Evolutionary conservation across 2,329 filamentous ascomycete genomes (phyloP).

Genomic region (Cladophialophora immunda): DNA sequence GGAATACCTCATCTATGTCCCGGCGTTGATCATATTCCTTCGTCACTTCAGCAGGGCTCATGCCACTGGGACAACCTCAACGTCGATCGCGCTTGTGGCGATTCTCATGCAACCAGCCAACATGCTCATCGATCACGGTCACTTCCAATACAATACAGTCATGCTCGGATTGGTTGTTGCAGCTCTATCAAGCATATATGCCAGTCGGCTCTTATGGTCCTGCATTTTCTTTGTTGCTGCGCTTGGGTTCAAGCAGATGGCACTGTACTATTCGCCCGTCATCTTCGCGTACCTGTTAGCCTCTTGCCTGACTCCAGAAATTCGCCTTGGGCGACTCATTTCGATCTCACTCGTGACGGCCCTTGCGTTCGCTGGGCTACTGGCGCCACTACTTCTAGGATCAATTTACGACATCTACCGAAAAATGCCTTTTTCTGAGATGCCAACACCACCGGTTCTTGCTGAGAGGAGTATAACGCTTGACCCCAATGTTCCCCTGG

Average conservation of each 20-base stretch:
- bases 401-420: slow-evolving; percentile 73
- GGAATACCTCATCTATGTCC: slow-evolving; percentile 89
- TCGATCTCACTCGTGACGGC: slow-evolving; percentile 78
- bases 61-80: slow-evolving; percentile 81
- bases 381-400: slow-evolving; percentile 78
- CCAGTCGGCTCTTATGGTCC: slow-evolving; percentile 84
- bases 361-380: slow-evolving; percentile 75
- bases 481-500: slow-evolving; percentile 73
- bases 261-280: slow-evolving; percentile 92
- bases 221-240: slow-evolving; percentile 93
- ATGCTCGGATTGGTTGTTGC: slow-evolving; percentile 93
- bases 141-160: slow-evolving; percentile 98
- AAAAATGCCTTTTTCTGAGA: slow-evolving; percentile 68
- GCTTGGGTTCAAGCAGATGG: slow-evolving; percentile 99
- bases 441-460: slow-evolving; percentile 69
- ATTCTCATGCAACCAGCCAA: slow-evolving; percentile 91
- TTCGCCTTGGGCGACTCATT: slow-evolving; percentile 74
- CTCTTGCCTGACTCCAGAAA: slow-evolving; percentile 77
- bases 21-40: slow-evolving; percentile 84
- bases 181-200: slow-evolving; percentile 86
- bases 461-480: slow-evolving; percentile 66
- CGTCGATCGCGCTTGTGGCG: slow-evolving; percentile 84
- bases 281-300: slow-evolving; percentile 93
- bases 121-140: slow-evolving; percentile 92
- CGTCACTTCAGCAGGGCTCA: slow-evolving; percentile 80